These are phyloP conservation scores for Aspergillus leporis DNA, from an alignment of 495 filamentous ascomycete species.

Conservation along the genomic window DNA sequence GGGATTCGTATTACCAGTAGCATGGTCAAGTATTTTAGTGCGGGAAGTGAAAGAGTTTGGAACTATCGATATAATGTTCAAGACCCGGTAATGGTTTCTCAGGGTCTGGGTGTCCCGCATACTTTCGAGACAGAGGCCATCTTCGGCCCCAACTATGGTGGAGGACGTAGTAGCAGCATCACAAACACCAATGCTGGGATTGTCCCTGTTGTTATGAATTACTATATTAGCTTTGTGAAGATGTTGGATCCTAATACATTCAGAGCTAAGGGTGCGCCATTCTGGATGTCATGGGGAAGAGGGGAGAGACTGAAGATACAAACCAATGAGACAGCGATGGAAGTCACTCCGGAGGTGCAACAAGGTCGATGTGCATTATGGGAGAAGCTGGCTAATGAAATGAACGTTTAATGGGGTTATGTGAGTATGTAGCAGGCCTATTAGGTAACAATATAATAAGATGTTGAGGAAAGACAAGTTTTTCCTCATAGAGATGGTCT, in stretches of 20 bases:
- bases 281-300: constrained; percentile 43
- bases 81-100: constrained; percentile 39
- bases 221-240: constrained; percentile 65
- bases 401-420: constrained; percentile 3
- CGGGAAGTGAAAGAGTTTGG: constrained; percentile 31
- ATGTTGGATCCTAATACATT: constrained; percentile 59
- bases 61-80: constrained; percentile 66
- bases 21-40: constrained; percentile 36
- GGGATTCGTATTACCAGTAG: constrained; percentile 39
- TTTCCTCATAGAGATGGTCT: no score
- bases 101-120: constrained; percentile 66
- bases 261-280: constrained; percentile 33
- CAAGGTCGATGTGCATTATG: constrained; percentile 47
- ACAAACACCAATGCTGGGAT: constrained; percentile 42
- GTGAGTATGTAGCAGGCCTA: no score
- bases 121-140: constrained; percentile 61
- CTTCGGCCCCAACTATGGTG: constrained; percentile 39
- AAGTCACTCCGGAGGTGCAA: constrained; percentile 44
- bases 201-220: constrained; percentile 57
- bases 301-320: constrained; percentile 43
- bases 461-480: no score
- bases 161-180: constrained; percentile 19
- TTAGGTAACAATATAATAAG: no score
- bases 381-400: constrained; percentile 19
- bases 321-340: constrained; percentile 53